Base-by-base conservation (phyloP, 1,139 yeast species). In the Magnusiomyces tetraspermus region DNA sequence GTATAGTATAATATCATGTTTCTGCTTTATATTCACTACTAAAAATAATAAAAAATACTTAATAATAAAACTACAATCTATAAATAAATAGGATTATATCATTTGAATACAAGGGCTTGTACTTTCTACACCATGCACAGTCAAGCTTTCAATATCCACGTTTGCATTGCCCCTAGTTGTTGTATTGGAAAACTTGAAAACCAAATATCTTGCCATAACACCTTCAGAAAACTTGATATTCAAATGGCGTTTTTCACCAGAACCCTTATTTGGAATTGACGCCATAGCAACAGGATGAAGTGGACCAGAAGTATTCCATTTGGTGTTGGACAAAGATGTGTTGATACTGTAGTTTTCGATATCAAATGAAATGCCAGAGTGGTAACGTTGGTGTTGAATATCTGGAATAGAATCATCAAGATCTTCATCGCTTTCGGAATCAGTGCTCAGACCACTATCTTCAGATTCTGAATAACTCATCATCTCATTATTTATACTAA, bases 141-240 rank as follows among this genome's bases (percentile, higher is more conserved):
- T 45, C 26, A 52, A 50, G 36, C 53, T 49, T 44, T 58, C 59
- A 30, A 58, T 43, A 43, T 58, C 60, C 13, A 58, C 59, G 42
- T 57, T 58, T 11, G 54, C 43, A 2, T 17, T 38, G 2, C 45
- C 44, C 2, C 40, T 49, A 13, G 51, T 38, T 8, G 53, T 22
- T 6, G 22, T 23, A 40, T 51, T 53, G 1, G 58, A 52, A 22
- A 57, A 46, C 30, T 51, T 37, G 21, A 58, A 50, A 1, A 53
- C 49, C 13, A 58, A 46, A 38, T 49, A 57, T 23, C 52, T 22
- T n/a, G 54, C 56, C 19, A 42, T 30, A 8, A 57, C 40, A 3
- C 59, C 55, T 5, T 47, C 31, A 2, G 44, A 53, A 19, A 58
- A 51, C 24, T 52, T 45, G 30, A 53, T 48, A 2, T 51, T 52